phyloP scores from a whole-genome alignment of 352 stramenopile species.

The Phytophthora pisi region DNA sequence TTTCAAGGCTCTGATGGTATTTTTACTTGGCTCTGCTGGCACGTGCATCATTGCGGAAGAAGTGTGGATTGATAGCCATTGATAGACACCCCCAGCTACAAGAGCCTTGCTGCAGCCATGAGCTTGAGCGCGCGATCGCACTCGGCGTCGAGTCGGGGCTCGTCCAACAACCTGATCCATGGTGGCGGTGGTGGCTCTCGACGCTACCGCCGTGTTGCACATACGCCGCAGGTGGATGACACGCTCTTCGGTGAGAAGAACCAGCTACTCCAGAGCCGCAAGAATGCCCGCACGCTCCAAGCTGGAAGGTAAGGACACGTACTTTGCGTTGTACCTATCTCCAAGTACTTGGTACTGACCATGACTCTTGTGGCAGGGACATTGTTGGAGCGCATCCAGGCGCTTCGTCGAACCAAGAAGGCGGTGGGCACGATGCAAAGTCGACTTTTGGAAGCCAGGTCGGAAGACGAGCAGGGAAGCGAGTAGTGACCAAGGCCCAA shows the following conservation, averaged over 20 bases:
- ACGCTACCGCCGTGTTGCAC: constrained; percentile 66
- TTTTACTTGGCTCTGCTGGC: constrained; percentile 16
- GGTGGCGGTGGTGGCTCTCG: constrained; percentile 29
- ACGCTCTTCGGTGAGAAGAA: constrained; percentile 72
- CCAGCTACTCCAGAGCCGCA: constrained; percentile 46
- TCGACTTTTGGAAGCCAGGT: constrained; percentile 9
- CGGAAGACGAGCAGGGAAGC: constrained; percentile 19
- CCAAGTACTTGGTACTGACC: neutral
- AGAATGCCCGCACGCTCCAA: constrained; percentile 64
- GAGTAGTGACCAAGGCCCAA: constrained; percentile 7
- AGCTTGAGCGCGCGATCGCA: constrained; percentile 37
- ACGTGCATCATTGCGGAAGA: constrained; percentile 2
- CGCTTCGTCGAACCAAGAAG: constrained; percentile 35
- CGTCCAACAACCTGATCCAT: constrained; percentile 25
- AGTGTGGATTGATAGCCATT: constrained; percentile 7
- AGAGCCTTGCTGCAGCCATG: constrained; percentile 5
- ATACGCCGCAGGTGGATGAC: constrained; percentile 72
- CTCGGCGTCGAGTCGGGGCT: constrained; percentile 38
- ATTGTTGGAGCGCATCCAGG: constrained; percentile 41
- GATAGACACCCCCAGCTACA: neutral
- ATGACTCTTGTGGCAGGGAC: constrained; percentile 28
- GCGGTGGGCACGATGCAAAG: constrained; percentile 19
- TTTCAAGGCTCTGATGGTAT: neutral
- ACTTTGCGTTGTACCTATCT: neutral
- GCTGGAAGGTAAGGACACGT: constrained; percentile 48